A percentile compares a stretch with the other conserved stretches of the same genome.
Evolutionary conservation across 257 asterid species (phyloP).

Genomic region (Petunia secreta): DNA sequence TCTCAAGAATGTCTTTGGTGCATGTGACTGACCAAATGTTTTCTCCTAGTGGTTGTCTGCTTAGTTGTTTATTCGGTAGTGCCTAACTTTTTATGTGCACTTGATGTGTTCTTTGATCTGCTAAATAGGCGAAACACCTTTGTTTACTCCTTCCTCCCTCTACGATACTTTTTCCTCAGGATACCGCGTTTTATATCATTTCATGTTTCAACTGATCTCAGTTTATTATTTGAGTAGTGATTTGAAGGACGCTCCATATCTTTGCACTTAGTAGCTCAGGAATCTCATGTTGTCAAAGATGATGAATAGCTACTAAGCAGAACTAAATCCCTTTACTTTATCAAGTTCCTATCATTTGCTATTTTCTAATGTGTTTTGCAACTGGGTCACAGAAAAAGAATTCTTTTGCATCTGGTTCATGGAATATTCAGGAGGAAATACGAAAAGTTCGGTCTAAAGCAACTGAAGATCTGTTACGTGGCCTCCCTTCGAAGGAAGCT

Average conservation of each 20-base stretch:
- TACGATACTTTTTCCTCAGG: constrained; percentile 7
- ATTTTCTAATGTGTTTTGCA: constrained; percentile 29
- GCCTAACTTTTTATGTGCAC: neutral
- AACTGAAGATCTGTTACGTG: constrained; percentile 67
- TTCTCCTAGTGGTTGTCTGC: neutral
- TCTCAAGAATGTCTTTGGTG: too few species aligned
- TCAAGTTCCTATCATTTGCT: constrained; percentile 23
- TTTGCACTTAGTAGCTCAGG: neutral
- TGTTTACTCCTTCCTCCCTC: neutral
- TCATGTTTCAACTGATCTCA: constrained; percentile 1
- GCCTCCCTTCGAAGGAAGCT: constrained; percentile 48
- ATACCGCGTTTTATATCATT: neutral
- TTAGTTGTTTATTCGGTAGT: neutral
- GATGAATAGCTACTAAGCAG: neutral
- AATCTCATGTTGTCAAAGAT: constrained; percentile 15
- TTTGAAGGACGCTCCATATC: neutral
- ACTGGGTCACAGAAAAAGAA: constrained; percentile 55
- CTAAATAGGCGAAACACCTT: neutral
- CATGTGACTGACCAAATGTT: too few species aligned
- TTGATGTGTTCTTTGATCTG: neutral
- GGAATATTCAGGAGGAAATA: constrained; percentile 85
- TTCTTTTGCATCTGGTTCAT: constrained; percentile 74
- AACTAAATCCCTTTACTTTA: neutral
- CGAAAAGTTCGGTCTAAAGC: constrained; percentile 80
- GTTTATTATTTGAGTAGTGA: constrained; percentile 3